Evolutionary conservation across 2,329 filamentous ascomycete genomes (phyloP).

Genomic region (Metarhizium guizhouense): DNA sequence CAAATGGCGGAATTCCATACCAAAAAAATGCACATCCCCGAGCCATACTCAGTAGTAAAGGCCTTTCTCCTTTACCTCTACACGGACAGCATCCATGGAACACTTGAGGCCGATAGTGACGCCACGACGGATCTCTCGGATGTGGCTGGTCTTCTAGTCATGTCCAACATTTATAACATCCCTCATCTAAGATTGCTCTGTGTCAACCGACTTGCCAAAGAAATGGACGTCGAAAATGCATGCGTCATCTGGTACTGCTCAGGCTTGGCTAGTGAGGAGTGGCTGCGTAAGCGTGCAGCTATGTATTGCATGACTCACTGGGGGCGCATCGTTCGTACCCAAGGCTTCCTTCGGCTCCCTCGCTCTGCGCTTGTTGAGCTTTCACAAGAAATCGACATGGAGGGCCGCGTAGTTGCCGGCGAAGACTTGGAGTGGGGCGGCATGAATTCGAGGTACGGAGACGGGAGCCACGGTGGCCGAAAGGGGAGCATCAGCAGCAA

Average conservation of each 20-base stretch:
- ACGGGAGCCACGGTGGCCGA: conserved; percentile 29
- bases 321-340: conserved; percentile 85
- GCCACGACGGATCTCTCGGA: conserved; percentile 74
- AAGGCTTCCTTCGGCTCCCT: conserved; percentile 74
- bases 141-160: conserved; percentile 87
- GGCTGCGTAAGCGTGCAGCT: conserved; percentile 82
- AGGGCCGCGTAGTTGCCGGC: conserved; percentile 82
- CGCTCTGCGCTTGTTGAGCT: conserved; percentile 78
- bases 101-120: conserved; percentile 45
- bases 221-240: conserved; percentile 89
- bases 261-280: conserved; percentile 81
- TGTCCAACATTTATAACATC: conserved; percentile 98
- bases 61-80: conserved; percentile 96
- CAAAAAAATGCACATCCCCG: conserved; percentile 94
- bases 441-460: conserved; percentile 38
- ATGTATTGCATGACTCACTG: conserved; percentile 87
- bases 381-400: conserved; percentile 85
- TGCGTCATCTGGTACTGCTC: conserved; percentile 96
- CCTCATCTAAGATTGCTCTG: conserved; percentile 84
- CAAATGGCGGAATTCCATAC: conserved; percentile 98
- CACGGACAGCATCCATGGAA: conserved; percentile 74
- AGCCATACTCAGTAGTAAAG: conserved; percentile 88
- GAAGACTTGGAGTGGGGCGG: conserved; percentile 61
- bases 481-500: conserved; percentile 54
- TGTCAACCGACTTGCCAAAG: conserved; percentile 79